phyloP scores from a whole-genome alignment of 768 basidiomycete species.

The Naematelia aurantialba region DNA sequence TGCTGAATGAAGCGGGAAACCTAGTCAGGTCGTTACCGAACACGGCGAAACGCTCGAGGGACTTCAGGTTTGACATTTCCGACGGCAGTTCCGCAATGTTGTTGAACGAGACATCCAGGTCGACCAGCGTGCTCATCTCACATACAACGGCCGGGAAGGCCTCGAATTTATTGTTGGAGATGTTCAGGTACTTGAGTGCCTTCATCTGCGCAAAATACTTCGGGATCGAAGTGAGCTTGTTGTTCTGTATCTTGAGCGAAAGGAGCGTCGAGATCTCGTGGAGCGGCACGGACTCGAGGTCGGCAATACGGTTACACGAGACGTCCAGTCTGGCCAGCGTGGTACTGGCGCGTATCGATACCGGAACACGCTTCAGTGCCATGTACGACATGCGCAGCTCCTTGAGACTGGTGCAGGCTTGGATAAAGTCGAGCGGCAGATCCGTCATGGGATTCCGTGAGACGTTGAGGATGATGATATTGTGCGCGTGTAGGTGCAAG shows the following conservation, averaged over 20 bases:
- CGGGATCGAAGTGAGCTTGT: conserved; percentile 80
- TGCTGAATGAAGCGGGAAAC: conserved; percentile 63
- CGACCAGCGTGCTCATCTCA: conserved; percentile 66
- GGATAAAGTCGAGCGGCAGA: conserved; percentile 92
- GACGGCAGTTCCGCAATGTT: conserved; percentile 74
- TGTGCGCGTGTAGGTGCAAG: conserved; percentile 76
- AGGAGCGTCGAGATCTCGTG: conserved; percentile 69
- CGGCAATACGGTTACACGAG: conserved; percentile 83
- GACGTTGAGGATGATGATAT: conserved; percentile 77
- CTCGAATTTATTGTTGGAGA: conserved; percentile 92
- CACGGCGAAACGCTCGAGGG: conserved; percentile 69
- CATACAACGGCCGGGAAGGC: conserved; percentile 69
- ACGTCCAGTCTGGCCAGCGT: conserved; percentile 78
- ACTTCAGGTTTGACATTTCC: conserved; percentile 65
- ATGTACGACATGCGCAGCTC: conserved; percentile 84
- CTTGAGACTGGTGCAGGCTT: conserved; percentile 73
- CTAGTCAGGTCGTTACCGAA: conserved; percentile 77
- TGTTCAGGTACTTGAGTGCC: conserved; percentile 71
- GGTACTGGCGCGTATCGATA: conserved; percentile 68
- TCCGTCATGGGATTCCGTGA: conserved; percentile 95
- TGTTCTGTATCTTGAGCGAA: conserved; percentile 77
- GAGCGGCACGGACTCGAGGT: conserved; percentile 79
- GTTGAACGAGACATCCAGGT: conserved; percentile 95
- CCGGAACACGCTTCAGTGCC: conserved; percentile 91
- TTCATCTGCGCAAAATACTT: conserved; percentile 75